phyloP scores from a whole-genome alignment of 176 grass and related monocot genomes.

The Juncus effusus region DNA sequence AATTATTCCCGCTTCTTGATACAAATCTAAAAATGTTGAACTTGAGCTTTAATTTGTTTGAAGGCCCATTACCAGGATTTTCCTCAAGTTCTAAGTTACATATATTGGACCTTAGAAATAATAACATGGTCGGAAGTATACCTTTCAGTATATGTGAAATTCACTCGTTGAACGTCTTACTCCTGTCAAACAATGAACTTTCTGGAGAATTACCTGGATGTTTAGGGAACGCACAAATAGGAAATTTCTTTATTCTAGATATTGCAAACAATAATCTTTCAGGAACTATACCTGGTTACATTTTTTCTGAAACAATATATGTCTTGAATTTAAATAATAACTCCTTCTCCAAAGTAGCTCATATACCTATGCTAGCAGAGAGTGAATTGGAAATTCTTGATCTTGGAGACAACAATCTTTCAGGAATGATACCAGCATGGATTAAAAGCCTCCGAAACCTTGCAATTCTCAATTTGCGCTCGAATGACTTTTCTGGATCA shows the following conservation, averaged over 20 bases:
- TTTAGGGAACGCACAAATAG: not conserved
- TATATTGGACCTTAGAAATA: not conserved
- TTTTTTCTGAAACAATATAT: not conserved
- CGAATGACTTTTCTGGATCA: too few relatives aligned
- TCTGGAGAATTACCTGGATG: slow-evolving; percentile 1
- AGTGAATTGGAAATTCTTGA: not conserved
- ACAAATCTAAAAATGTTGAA: too few relatives aligned
- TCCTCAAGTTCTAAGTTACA: not conserved
- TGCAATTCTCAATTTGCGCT: too few relatives aligned
- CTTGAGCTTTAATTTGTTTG: too few relatives aligned
- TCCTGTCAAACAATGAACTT: slow-evolving; percentile 17
- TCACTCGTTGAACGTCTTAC: not conserved
- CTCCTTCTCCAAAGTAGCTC: too few relatives aligned
- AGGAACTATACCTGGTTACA: slow-evolving; percentile 1
- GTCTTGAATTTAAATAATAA: not conserved
- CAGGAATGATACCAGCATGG: too few relatives aligned
- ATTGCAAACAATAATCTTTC: too few relatives aligned
- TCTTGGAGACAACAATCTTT: not conserved
- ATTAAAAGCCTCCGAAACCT: too few relatives aligned
- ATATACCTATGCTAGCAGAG: too few relatives aligned
- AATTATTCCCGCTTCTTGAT: too few relatives aligned
- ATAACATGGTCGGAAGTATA: slow-evolving; percentile 19
- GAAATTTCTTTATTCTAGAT: too few relatives aligned
- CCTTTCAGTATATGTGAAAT: slow-evolving; percentile 16
- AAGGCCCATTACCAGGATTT: not conserved